These are phyloP conservation scores for Starmerella floricola DNA, from an alignment of 805 yeast species.

Conservation along the genomic window DNA sequence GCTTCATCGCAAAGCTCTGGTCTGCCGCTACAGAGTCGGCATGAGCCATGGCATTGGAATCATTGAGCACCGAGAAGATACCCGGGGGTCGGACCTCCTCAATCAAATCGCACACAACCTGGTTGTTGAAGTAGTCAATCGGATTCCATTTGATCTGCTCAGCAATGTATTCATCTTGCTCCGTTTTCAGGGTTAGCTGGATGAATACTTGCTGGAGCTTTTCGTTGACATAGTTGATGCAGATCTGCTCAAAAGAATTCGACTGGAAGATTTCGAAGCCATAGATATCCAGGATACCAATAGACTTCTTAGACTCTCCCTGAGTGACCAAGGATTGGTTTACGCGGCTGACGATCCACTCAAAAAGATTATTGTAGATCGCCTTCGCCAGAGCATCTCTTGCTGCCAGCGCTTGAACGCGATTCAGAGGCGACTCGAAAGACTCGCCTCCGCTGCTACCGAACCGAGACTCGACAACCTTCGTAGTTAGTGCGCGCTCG, in stretches of 20 bases:
- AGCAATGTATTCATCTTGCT: constrained; percentile 92
- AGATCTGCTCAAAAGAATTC: constrained; percentile 87
- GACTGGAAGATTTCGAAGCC: constrained; percentile 94
- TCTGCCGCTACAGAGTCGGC: constrained; percentile 96
- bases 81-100: constrained; percentile 95
- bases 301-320: constrained; percentile 39
- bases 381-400: constrained; percentile 94
- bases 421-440: constrained; percentile 85
- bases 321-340: constrained; percentile 58
- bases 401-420: constrained; percentile 81
- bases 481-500: constrained; percentile 56
- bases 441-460: constrained; percentile 85
- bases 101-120: constrained; percentile 91
- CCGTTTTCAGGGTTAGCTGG: constrained; percentile 88
- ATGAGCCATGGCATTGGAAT: constrained; percentile 95
- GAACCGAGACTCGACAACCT: constrained; percentile 81
- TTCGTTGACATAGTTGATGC: constrained; percentile 92
- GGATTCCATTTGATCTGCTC: constrained; percentile 98
- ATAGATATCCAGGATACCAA: constrained; percentile 89
- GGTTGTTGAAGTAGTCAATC: constrained; percentile 88
- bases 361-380: constrained; percentile 80
- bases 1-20: constrained; percentile 84
- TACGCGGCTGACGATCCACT: constrained; percentile 91
- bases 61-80: constrained; percentile 88
- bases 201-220: constrained; percentile 93